Evolutionary conservation across 2,329 filamentous ascomycete species (phyloP).

Genomic region (Pseudogymnoascus sp.): DNA sequence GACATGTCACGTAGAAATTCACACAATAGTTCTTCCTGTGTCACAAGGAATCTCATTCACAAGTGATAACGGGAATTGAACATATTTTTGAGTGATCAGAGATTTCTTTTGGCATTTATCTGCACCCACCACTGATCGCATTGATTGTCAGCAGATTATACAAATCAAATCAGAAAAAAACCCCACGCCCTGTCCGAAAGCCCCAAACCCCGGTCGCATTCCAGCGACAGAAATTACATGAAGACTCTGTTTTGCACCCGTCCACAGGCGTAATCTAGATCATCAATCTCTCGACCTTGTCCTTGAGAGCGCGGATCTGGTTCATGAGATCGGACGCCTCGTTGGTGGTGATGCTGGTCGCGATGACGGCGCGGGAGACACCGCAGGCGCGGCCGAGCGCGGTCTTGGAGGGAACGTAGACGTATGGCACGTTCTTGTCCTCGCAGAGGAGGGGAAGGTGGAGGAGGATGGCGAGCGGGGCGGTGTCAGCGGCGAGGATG

Average conservation of each 20-base stretch:
- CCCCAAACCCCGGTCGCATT: constrained; percentile 7
- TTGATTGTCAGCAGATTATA: constrained; percentile 5
- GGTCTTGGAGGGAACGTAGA: constrained; percentile 71
- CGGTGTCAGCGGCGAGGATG: constrained; percentile 81
- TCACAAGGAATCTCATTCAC: constrained; percentile 9
- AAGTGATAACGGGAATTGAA: constrained; percentile 10
- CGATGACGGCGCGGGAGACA: constrained; percentile 81
- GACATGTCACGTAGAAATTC: constrained; percentile 8
- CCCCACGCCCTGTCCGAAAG: neutral
- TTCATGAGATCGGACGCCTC: constrained; percentile 79
- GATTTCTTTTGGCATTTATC: constrained; percentile 4
- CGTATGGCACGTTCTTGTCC: constrained; percentile 68
- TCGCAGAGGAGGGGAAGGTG: constrained; percentile 85
- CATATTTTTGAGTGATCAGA: constrained; percentile 8
- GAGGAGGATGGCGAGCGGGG: constrained; percentile 78
- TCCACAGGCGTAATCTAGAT: constrained; percentile 52
- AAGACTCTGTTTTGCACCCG: neutral
- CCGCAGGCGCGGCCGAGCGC: constrained; percentile 83
- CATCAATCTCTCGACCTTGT: constrained; percentile 92
- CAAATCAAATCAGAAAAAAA: constrained; percentile 5
- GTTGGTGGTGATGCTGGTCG: constrained; percentile 83
- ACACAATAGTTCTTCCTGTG: constrained; percentile 9
- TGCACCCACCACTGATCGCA: neutral
- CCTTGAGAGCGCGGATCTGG: constrained; percentile 83
- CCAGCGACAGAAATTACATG: constrained; percentile 5